Conservation (phyloP, 495 filamentous ascomycete species). For the Penicillium fimorum region DNA sequence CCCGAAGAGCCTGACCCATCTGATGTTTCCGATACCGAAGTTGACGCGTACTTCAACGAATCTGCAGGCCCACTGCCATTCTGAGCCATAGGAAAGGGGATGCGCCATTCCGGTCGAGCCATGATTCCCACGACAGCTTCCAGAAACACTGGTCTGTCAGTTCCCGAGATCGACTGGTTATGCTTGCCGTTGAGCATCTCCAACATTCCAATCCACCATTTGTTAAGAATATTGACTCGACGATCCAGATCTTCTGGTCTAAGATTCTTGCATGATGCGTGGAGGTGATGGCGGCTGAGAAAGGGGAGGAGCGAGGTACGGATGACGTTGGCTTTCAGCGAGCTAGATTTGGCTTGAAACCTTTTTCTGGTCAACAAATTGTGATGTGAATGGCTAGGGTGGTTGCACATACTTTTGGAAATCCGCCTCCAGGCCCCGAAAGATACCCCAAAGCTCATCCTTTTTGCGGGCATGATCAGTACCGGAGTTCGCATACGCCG, state of each 20-base stretch:
- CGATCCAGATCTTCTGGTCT: constrained; percentile 84
- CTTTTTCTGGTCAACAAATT: constrained; percentile 29
- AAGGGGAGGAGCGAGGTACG: constrained; percentile 82
- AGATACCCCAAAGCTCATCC: constrained; percentile 89
- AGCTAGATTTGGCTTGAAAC: constrained; percentile 74
- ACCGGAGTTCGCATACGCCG: constrained; percentile 38
- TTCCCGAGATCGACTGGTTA: constrained; percentile 68
- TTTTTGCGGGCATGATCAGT: constrained; percentile 55
- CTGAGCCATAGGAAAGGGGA: constrained; percentile 55
- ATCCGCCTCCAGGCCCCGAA: constrained; percentile 78
- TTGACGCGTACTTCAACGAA: constrained; percentile 36
- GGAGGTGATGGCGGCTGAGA: constrained; percentile 66
- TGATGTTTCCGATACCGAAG: constrained; percentile 42
- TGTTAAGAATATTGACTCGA: constrained; percentile 77
- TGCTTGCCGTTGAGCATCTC: constrained; percentile 78
- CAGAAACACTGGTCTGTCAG: constrained; percentile 77
- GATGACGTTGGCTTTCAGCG: constrained; percentile 77
- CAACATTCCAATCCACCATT: constrained; percentile 92
- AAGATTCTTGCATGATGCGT: constrained; percentile 65
- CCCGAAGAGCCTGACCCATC: constrained; percentile 43
- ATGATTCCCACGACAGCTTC: constrained; percentile 83
- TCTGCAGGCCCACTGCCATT: constrained; percentile 27
- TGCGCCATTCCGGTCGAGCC: constrained; percentile 89
- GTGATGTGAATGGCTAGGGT: not conserved
- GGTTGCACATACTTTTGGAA: constrained; percentile 62